A percentile compares a stretch with the other conserved stretches of the same genome.
Conservation (phyloP, 2,329 filamentous ascomycete genomes). For the Cercospora nicotianae region DNA sequence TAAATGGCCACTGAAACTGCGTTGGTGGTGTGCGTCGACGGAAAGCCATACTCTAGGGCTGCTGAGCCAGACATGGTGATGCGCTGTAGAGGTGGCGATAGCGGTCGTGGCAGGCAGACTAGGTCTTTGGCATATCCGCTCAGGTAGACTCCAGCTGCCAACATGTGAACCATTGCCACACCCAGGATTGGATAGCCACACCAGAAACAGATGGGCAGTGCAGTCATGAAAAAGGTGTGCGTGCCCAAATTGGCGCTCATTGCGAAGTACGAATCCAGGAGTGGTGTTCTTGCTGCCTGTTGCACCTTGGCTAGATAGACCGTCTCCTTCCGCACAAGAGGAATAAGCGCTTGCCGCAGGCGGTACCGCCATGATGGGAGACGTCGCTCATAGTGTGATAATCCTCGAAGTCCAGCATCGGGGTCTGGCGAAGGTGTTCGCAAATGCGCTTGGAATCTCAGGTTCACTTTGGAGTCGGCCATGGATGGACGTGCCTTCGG, state of each 20-base stretch:
- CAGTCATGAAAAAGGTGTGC: slow-evolving; percentile 98
- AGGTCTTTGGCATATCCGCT: slow-evolving; percentile 95
- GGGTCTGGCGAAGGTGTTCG: slow-evolving; percentile 37
- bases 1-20: slow-evolving; percentile 93
- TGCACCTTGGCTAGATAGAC: slow-evolving; percentile 89
- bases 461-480: slow-evolving; percentile 20
- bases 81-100: slow-evolving; percentile 86
- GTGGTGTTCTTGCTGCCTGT: slow-evolving; percentile 72
- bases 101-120: slow-evolving; percentile 83
- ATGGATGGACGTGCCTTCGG: slow-evolving; percentile 20
- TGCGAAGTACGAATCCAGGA: slow-evolving; percentile 94
- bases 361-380: slow-evolving; percentile 87
- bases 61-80: slow-evolving; percentile 98
- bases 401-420: slow-evolving; percentile 76
- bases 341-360: slow-evolving; percentile 77
- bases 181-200: slow-evolving; percentile 83
- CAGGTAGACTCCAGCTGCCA: slow-evolving; percentile 64
- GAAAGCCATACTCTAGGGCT: slow-evolving; percentile 94
- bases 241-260: slow-evolving; percentile 95
- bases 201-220: slow-evolving; percentile 94
- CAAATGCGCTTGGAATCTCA: slow-evolving; percentile 32
- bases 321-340: slow-evolving; percentile 90
- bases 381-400: slow-evolving; percentile 64
- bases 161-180: slow-evolving; percentile 65
- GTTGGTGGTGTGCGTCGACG: slow-evolving; percentile 95